Evolutionary conservation across 495 filamentous ascomycete genomes (phyloP), one percentile per base, ranked within the genome.

Genomic region (Annulohypoxylon nitens): DNA sequence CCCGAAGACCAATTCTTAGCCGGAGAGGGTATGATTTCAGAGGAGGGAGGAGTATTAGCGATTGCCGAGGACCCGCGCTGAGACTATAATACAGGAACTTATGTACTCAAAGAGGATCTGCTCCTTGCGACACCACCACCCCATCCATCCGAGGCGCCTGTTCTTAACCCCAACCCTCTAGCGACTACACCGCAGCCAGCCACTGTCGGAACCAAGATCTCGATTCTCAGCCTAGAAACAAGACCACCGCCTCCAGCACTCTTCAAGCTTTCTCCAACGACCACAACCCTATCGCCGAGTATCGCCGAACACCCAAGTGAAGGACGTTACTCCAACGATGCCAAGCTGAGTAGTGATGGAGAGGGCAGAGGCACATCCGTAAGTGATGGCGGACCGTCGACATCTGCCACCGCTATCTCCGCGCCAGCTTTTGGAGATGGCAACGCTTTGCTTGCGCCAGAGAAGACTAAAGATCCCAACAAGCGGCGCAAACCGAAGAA

Each of bases 401-500:
- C 69, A 64, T 74, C 76, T 7, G 54, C 77, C 41, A 78, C 79
- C 36, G 70, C 77, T 45, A 67, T 83, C 75, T 74, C 77, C 41
- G 86, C 89, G 33, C 92, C 93, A 0, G 86, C 88, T 20, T 98
- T 97, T 80, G 96, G 95, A n/a, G 92, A 94, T 69, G 92, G 92
- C 53, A 98, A 98, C 76, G 84, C 88, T 12, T 86, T 92, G 18
- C 85, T 98, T 51, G 78, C 82, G 9, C 81, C 85, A 1, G 83
- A 86, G 20, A 82, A 80, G 23, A 79, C 86, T n/a, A 97, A 94
- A 81, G 94, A 97, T 72, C 85, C 87, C 3, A 82, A 86, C 57
- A 97, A 97, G 81, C 83, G 90, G 74, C 87, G 91, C 69, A 99
- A 98, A 81, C 97, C 96, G 10, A 98, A 97, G 83, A 97, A 93